Percentiles rank a stretch among this genome's conserved stretches.
Conservation (phyloP, 140 eudicot species). For the Bidens hawaiensis region DNA sequence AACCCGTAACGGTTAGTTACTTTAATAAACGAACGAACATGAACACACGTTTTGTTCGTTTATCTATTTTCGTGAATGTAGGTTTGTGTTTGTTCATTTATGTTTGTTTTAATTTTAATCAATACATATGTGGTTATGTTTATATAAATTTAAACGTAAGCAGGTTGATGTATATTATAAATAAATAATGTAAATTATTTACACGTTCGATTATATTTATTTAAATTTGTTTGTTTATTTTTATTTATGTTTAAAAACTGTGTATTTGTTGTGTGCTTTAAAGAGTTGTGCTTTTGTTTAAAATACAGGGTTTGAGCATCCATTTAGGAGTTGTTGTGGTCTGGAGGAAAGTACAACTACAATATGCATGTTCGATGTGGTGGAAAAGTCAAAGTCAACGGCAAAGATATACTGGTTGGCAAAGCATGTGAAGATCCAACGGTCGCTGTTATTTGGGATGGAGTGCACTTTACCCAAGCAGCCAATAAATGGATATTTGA, state of each 20-base stretch:
- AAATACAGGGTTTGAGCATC: constrained; percentile 58
- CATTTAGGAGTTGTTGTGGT: constrained; percentile 71
- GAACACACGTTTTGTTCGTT: too few relatives aligned
- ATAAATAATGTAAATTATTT: too few relatives aligned
- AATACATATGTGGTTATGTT: too few relatives aligned
- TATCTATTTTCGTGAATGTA: too few relatives aligned
- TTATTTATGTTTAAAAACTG: too few relatives aligned
- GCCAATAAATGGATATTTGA: constrained; percentile 67
- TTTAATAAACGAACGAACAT: not conserved
- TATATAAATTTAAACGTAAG: too few relatives aligned
- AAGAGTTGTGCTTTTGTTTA: constrained; percentile 4
- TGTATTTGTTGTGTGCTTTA: not conserved
- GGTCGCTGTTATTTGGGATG: constrained; percentile 53
- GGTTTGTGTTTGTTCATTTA: too few relatives aligned
- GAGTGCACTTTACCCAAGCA: constrained; percentile 70
- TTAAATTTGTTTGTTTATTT: too few relatives aligned
- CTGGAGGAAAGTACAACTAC: constrained; percentile 78
- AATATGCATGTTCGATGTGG: constrained; percentile 49
- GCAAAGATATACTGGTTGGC: constrained; percentile 42
- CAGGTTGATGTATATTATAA: too few relatives aligned
- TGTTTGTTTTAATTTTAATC: too few relatives aligned
- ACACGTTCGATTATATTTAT: too few relatives aligned
- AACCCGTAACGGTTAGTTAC: constrained; percentile 35
- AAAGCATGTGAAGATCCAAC: constrained; percentile 56
- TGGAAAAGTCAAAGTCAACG: constrained; percentile 41